Conservation (phyloP, 1,284 basidiomycete species). For the Entoloma clypeatum region DNA sequence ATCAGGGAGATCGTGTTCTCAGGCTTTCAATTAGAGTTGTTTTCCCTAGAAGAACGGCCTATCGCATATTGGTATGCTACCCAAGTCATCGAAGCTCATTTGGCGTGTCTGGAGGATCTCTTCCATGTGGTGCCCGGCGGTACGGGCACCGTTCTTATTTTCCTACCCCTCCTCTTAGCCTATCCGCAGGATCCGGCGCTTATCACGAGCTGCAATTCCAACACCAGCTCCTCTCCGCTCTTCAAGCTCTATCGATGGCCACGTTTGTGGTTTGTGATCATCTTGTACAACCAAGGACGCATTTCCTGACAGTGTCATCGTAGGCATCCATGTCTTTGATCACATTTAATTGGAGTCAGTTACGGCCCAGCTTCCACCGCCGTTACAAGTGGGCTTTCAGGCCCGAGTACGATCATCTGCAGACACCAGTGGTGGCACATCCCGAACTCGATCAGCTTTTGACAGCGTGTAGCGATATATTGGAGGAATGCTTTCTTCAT, state of each 20-base stretch:
- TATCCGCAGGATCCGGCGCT: conserved; percentile 38
- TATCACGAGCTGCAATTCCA: conserved; percentile 49
- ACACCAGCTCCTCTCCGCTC: conserved; percentile 44
- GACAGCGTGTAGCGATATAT: conserved; percentile 30
- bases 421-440: conserved; percentile 37
- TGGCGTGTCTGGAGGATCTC: conserved; percentile 50
- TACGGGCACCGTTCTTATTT: conserved; percentile 21
- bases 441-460: conserved; percentile 45
- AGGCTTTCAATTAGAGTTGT: conserved; percentile 76
- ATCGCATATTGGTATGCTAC: conserved; percentile 73
- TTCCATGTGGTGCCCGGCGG: conserved; percentile 36
- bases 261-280: conserved; percentile 41
- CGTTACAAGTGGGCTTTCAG: conserved; percentile 75
- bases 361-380: conserved; percentile 47
- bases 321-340: conserved; percentile 35
- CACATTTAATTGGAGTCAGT: conserved; percentile 34
- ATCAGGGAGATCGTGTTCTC: conserved; percentile 68
- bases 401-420: conserved; percentile 46
- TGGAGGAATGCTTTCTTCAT: conserved; percentile 29
- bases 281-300: neutral
- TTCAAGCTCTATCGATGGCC: conserved; percentile 49
- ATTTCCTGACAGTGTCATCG: neutral
- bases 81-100: conserved; percentile 52
- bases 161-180: neutral
- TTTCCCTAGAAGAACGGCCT: conserved; percentile 60